These are phyloP conservation scores for Ustilago bromivora DNA, from an alignment of 1,284 basidiomycete genomes.

Conservation along the genomic window DNA sequence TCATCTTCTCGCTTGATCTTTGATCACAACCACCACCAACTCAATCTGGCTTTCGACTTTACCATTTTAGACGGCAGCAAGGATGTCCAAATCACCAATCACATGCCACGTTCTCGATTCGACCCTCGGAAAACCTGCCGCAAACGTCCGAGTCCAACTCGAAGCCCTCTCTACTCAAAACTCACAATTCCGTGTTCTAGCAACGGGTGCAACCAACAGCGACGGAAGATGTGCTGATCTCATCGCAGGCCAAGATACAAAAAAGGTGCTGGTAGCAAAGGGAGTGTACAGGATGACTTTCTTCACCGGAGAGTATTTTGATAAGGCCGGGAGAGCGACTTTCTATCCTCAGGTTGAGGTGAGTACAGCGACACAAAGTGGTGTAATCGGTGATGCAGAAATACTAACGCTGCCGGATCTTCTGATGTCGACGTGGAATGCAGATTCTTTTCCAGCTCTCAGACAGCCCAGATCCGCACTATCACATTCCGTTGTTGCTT, in stretches of 20 bases:
- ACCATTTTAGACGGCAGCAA: not conserved
- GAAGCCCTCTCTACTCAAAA: constrained; percentile 33
- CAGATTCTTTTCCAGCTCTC: constrained; percentile 60
- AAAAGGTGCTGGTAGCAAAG: constrained; percentile 71
- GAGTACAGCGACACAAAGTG: constrained; percentile 35
- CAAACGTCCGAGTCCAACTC: constrained; percentile 41
- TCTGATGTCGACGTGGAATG: not conserved
- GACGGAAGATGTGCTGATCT: constrained; percentile 85
- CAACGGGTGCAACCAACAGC: constrained; percentile 77
- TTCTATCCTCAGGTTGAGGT: constrained; percentile 93
- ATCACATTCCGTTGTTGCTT: constrained; percentile 90
- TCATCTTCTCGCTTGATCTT: no score
- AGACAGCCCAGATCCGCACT: constrained; percentile 73
- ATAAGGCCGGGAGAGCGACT: constrained; percentile 75
- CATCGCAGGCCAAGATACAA: constrained; percentile 73
- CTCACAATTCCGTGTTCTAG: constrained; percentile 36
- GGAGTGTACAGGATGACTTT: constrained; percentile 84
- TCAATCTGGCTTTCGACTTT: not conserved
- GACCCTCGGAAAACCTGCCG: constrained; percentile 83
- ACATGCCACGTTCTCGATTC: constrained; percentile 93
- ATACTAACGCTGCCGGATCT: not conserved
- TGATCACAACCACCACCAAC: constrained; percentile 9
- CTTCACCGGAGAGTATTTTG: constrained; percentile 85
- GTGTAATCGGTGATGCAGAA: no score
- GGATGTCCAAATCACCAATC: constrained; percentile 74